Evolutionary conservation across 2,329 filamentous ascomycete genomes (phyloP).

Genomic region (Dothideomycetes sp.): DNA sequence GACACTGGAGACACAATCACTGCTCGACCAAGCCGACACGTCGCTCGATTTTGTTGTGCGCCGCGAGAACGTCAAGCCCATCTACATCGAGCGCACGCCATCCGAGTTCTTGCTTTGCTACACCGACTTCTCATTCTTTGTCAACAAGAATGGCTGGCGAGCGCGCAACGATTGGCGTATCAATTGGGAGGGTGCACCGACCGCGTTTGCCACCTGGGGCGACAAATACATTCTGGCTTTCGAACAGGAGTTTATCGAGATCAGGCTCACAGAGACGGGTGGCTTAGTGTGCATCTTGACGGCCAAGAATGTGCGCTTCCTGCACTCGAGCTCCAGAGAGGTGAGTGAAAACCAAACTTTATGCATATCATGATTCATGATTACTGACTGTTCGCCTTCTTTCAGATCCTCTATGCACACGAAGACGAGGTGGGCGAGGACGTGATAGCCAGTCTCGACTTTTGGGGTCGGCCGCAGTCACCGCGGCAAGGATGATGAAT

Average conservation of each 20-base stretch:
- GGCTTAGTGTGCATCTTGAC: slow-evolving; percentile 89
- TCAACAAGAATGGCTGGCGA: slow-evolving; percentile 96
- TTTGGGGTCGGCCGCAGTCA: slow-evolving; percentile 53
- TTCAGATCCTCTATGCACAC: slow-evolving; percentile 89
- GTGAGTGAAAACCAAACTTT: slow-evolving; percentile 40
- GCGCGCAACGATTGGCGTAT: slow-evolving; percentile 94
- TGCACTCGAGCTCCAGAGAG: slow-evolving; percentile 95
- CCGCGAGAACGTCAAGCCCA: slow-evolving; percentile 86
- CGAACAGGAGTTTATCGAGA: slow-evolving; percentile 94
- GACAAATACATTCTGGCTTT: slow-evolving; percentile 90
- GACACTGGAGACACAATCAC: slow-evolving; percentile 93
- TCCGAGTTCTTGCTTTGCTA: slow-evolving; percentile 97
- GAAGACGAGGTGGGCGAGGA: slow-evolving; percentile 93
- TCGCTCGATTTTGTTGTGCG: slow-evolving; percentile 93
- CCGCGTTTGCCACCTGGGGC: slow-evolving; percentile 86
- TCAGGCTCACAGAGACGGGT: slow-evolving; percentile 87
- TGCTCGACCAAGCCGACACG: slow-evolving; percentile 94
- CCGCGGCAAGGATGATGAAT: slow-evolving; percentile 6
- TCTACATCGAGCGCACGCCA: slow-evolving; percentile 93
- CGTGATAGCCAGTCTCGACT: slow-evolving; percentile 88
- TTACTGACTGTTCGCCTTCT: slow-evolving; percentile 17
- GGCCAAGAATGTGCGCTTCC: slow-evolving; percentile 92
- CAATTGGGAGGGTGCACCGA: slow-evolving; percentile 90
- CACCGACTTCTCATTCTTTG: slow-evolving; percentile 97
- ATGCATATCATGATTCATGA: neutral